phyloP scores from a whole-genome alignment of 345 rosid species.

The Anacardium occidentale region DNA sequence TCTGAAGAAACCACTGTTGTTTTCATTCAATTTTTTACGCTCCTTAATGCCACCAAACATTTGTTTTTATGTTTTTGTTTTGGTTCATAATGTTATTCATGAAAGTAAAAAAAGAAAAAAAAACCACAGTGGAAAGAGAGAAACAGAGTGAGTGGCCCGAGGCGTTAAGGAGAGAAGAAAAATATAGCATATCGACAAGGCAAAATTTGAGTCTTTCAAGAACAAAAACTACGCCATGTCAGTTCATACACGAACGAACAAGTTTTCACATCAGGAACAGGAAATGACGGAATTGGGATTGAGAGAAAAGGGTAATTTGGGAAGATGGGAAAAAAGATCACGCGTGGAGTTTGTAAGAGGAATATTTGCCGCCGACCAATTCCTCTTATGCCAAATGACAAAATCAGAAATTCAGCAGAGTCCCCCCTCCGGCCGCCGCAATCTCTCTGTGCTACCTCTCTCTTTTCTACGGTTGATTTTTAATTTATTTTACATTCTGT shows the following conservation, averaged over 20 bases:
- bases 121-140: background rate
- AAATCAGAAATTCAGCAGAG: too few relatives aligned
- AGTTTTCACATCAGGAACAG: background rate
- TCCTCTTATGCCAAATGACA: too few relatives aligned
- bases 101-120: too few relatives aligned
- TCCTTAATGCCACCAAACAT: background rate
- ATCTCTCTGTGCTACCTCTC: background rate
- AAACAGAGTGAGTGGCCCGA: background rate
- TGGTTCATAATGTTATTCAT: background rate
- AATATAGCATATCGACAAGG: conserved; percentile 2
- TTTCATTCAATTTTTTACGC: background rate
- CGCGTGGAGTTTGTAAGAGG: too few relatives aligned
- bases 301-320: background rate
- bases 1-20: too few relatives aligned
- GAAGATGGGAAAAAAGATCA: too few relatives aligned
- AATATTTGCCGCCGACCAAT: too few relatives aligned
- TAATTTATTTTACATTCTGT: too few relatives aligned
- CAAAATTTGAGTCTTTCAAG: background rate
- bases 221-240: background rate
- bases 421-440: too few relatives aligned
- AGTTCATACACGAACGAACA: background rate
- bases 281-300: conserved; percentile 6
- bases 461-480: too few relatives aligned
- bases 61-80: background rate
- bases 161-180: background rate